Evolutionary conservation across 2,329 filamentous ascomycete species (phyloP).

Genomic region (Fusarium nurragi): DNA sequence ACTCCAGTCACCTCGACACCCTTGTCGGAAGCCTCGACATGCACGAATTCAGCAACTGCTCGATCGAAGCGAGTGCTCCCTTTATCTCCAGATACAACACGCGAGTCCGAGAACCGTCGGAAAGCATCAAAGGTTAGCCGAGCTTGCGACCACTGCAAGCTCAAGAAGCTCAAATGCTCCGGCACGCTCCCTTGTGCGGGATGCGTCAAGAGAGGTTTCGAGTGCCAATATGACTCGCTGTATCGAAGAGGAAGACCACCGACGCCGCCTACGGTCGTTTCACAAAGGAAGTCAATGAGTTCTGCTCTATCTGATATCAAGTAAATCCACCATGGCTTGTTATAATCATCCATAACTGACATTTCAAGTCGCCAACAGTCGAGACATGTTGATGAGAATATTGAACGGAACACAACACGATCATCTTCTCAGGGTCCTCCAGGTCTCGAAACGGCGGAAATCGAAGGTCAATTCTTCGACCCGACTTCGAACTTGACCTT

Average conservation of each 20-base stretch:
- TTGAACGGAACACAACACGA: not conserved
- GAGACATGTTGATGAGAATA: not conserved
- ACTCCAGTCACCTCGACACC: conserved; percentile 24
- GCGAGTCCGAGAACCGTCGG: conserved; percentile 31
- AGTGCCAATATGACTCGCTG: conserved; percentile 50
- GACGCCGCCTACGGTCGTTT: conserved; percentile 44
- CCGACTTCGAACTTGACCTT: conserved; percentile 63
- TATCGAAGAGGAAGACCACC: conserved; percentile 52
- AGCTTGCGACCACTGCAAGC: conserved; percentile 53
- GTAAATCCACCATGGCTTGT: not conserved
- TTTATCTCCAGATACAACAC: conserved; percentile 18
- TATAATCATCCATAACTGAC: not conserved
- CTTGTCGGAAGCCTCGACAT: conserved; percentile 26
- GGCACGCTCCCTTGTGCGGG: conserved; percentile 50
- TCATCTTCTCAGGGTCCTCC: conserved; percentile 48
- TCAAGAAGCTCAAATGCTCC: conserved; percentile 51
- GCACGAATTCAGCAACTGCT: not conserved
- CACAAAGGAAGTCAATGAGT: conserved; percentile 9
- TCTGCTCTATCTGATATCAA: conserved; percentile 16
- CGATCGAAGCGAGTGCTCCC: conserved; percentile 20
- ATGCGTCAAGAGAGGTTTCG: conserved; percentile 43
- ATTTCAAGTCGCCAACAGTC: not conserved
- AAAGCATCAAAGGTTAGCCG: conserved; percentile 41
- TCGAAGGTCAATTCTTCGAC: conserved; percentile 63
- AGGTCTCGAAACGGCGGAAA: conserved; percentile 58